phyloP scores from a whole-genome alignment of 73 alveolate genomes.

The Paramecium caudatum region DNA sequence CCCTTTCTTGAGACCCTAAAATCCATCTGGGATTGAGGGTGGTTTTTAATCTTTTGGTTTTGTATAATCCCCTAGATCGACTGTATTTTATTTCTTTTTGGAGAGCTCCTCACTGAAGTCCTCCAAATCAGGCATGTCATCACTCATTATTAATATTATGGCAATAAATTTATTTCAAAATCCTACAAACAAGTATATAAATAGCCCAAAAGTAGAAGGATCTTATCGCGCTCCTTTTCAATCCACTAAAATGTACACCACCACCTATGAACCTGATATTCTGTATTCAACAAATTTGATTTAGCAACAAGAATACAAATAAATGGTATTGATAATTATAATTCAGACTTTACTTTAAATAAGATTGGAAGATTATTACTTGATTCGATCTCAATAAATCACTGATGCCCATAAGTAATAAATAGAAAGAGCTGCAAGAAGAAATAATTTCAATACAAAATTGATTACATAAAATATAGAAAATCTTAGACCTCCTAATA shows the following conservation, averaged over 20 bases:
- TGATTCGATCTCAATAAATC: neutral
- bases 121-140: constrained; percentile 67
- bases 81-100: neutral
- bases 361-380: neutral
- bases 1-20: constrained; percentile 42
- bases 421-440: neutral
- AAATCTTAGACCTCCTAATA: neutral
- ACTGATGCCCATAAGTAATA: neutral
- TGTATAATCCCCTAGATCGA: constrained; percentile 43
- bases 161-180: neutral
- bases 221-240: neutral
- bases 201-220: neutral
- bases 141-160: constrained; percentile 13
- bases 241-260: neutral
- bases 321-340: neutral
- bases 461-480: neutral
- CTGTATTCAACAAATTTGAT: neutral
- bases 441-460: too few relatives aligned
- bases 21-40: neutral
- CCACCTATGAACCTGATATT: neutral
- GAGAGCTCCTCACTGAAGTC: constrained; percentile 26
- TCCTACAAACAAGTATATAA: neutral
- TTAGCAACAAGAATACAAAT: neutral
- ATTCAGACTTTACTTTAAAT: neutral
- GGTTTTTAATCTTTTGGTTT: constrained; percentile 43